These are phyloP conservation scores for Mycena leptocephala DNA, from an alignment of 768 basidiomycete species.

Conservation along the genomic window DNA sequence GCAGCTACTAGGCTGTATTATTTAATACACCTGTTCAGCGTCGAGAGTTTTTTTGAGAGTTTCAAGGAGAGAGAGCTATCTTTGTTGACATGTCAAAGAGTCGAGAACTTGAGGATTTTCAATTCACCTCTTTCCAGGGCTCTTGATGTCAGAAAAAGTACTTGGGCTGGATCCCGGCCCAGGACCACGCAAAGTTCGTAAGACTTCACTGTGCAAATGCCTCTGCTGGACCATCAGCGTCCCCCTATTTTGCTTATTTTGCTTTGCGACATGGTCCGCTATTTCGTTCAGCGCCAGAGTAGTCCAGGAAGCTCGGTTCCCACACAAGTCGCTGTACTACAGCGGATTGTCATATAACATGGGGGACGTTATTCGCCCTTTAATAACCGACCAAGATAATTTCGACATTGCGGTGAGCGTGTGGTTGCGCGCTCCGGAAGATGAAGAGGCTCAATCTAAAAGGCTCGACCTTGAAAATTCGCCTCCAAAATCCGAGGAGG, in stretches of 20 bases:
- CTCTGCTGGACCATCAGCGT: slow-evolving; percentile 1
- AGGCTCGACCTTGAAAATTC: neutral
- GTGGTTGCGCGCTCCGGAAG: slow-evolving; percentile 42
- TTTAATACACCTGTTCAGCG: too few species aligned
- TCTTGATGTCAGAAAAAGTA: neutral
- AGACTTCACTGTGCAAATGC: neutral
- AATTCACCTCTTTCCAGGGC: too few species aligned
- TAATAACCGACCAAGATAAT: slow-evolving; percentile 40
- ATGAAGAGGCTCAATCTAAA: slow-evolving; percentile 27
- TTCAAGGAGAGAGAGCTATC: too few species aligned
- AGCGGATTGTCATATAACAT: neutral
- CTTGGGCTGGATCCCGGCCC: slow-evolving; percentile 4
- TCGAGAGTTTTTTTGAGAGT: too few species aligned
- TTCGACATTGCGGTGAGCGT: slow-evolving; percentile 48
- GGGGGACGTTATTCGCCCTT: slow-evolving; percentile 39
- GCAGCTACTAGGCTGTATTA: slow-evolving; percentile 31
- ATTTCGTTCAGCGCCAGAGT: neutral
- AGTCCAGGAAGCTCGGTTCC: neutral
- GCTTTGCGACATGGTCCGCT: neutral
- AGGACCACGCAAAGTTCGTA: neutral
- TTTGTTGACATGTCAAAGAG: too few species aligned
- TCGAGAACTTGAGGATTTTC: too few species aligned
- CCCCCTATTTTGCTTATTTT: neutral
- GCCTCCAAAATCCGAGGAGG: neutral
- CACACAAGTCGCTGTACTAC: slow-evolving; percentile 19